These are phyloP conservation scores for Sporisorium reilianum DNA, from an alignment of 1,284 basidiomycete genomes.

Conservation along the genomic window DNA sequence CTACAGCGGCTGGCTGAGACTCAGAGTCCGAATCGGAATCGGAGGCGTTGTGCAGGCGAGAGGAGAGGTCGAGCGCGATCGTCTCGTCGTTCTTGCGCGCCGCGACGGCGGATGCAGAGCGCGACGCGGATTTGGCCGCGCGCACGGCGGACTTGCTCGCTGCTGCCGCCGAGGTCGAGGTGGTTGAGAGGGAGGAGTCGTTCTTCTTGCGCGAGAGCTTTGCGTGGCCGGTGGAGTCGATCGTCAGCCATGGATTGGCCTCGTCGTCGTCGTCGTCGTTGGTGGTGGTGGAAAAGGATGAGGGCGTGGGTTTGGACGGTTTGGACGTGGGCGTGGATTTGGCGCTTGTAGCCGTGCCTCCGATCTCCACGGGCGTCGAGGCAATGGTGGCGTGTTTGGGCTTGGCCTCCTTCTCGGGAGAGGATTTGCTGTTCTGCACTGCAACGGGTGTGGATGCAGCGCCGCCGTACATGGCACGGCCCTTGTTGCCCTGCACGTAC, in stretches of 20 bases:
- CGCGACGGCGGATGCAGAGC: constrained; percentile 40
- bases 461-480: constrained; percentile 56
- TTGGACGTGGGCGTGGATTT: constrained; percentile 12
- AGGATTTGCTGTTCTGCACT: constrained; percentile 8
- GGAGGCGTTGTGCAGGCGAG: neutral
- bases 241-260: constrained; percentile 53
- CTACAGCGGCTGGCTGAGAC: constrained; percentile 3
- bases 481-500: constrained; percentile 47
- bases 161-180: constrained; percentile 25
- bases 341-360: constrained; percentile 13
- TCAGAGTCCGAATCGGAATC: constrained; percentile 6
- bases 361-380: constrained; percentile 35
- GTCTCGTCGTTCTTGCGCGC: constrained; percentile 17
- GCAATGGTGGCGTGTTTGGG: too few species aligned
- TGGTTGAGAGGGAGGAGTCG: constrained; percentile 10
- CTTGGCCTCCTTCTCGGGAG: neutral
- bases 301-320: neutral
- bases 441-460: constrained; percentile 5
- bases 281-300: neutral
- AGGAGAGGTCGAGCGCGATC: constrained; percentile 22
- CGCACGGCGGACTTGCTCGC: constrained; percentile 43
- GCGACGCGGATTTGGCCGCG: constrained; percentile 45
- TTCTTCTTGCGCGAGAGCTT: constrained; percentile 56
- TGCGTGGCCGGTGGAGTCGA: constrained; percentile 9
- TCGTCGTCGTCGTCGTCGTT: constrained; percentile 18